Base-by-base conservation (phyloP, 2,329 filamentous ascomycete species). In the Sclerotinia minor region DNA sequence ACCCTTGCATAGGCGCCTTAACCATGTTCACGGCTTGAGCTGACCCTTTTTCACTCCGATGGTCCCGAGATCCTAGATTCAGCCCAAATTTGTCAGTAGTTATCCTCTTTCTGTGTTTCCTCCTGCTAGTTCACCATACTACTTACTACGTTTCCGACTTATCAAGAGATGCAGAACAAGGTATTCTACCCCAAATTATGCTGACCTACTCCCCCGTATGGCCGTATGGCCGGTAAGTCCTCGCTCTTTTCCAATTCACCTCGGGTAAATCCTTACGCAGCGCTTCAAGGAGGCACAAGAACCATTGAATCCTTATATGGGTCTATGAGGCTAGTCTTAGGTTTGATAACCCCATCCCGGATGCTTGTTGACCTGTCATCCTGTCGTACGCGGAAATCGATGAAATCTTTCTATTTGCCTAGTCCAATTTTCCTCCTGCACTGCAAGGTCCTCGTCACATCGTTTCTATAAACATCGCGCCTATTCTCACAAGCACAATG, bases 391-490 rank as follows among this genome's bases (percentile, higher is more conserved):
- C 50, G 52, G 44, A 61, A 26, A 6, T 61, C 44, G 17, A 35
- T 58, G 29, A 47, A 58, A n/a, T 49, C 17, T 58, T 58, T 24
- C 35, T 24, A 35, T 45, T 54, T 44, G n/a, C 50, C 13, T 57
- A n/a, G 17, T 65, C 26, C 63, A 17, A 38, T 35, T 44, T n/a
- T 11, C 1, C 7, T 9, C 49, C 61, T 60, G 26, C 44, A 60
- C 63, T 58, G 63, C 50, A 65, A 47, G 53, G 26, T 55, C 50
- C 38, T 44, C 29, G 29, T 67, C 64, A 67, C 64, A 61, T 52
- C 64, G 19, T 35, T 59, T 49, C 29, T 54, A 64, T 67, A 64
- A 64, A 67, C 65, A 67, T 64, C 54, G 65, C 65, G 65, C 65
- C 24, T 67, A 67, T 67, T 52, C 35, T 47, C 24, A 44, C 17